These are phyloP conservation scores for Bruguiera hainesii DNA, from an alignment of 441 rosid genomes.

Conservation along the genomic window DNA sequence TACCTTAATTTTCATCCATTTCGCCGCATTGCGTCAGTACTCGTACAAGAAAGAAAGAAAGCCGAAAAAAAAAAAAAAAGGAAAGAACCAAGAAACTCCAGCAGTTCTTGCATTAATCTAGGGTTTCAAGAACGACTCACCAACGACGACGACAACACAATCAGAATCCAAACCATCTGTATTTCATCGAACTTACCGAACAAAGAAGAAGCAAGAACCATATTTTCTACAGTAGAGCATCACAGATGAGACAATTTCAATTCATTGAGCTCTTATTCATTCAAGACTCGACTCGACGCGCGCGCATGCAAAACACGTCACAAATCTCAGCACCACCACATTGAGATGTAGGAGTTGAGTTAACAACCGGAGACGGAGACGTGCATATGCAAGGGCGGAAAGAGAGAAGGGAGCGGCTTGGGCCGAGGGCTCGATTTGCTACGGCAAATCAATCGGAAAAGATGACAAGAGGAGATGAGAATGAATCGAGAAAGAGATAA, in stretches of 20 bases:
- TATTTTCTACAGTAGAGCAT: slow-evolving; percentile 38
- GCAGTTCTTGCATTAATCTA: background rate
- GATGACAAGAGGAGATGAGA: no score
- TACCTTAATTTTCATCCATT: background rate
- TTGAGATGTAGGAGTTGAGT: background rate
- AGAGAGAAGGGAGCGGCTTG: slow-evolving; percentile 1
- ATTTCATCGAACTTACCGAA: slow-evolving; percentile 43
- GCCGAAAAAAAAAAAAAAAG: background rate
- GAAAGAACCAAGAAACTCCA: background rate
- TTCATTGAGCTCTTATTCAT: slow-evolving; percentile 41
- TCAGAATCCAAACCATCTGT: background rate
- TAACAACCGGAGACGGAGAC: slow-evolving; percentile 34
- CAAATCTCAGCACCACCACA: background rate
- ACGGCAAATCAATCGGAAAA: no score
- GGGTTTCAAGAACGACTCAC: background rate
- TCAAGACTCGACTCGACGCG: background rate
- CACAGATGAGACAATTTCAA: slow-evolving; percentile 34
- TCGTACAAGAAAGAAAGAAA: slow-evolving; percentile 9
- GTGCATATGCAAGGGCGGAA: slow-evolving; percentile 27
- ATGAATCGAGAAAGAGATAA: no score
- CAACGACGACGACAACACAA: background rate
- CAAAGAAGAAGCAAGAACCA: slow-evolving; percentile 80
- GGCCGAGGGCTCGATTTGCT: no score
- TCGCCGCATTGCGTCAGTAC: slow-evolving; percentile 20
- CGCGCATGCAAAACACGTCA: slow-evolving; percentile 3